Evolutionary conservation across 2,329 filamentous ascomycete species (phyloP).

Genomic region (Arachnomyces sp.): DNA sequence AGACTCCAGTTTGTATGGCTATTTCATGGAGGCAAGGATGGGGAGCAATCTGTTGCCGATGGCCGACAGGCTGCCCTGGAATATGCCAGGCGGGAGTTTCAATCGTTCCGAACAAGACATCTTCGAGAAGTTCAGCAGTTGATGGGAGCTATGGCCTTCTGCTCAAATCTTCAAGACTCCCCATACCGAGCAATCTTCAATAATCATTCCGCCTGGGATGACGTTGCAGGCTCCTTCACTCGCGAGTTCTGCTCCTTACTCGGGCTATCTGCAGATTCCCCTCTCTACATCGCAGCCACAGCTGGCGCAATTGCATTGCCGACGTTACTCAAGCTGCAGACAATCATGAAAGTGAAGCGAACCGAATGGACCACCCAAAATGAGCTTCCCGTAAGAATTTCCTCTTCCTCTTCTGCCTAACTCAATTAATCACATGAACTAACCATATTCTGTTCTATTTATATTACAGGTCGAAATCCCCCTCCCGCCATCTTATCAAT

Average conservation of each 20-base stretch:
- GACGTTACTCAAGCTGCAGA: constrained; percentile 76
- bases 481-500: constrained; percentile 57
- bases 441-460: constrained; percentile 3
- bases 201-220: constrained; percentile 66
- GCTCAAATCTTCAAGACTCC: constrained; percentile 62
- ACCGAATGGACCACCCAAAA: constrained; percentile 92
- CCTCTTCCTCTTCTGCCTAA: constrained; percentile 37
- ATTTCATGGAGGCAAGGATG: constrained; percentile 60
- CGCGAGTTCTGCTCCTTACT: constrained; percentile 90
- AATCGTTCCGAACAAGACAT: constrained; percentile 65
- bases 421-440: constrained; percentile 41
- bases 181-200: constrained; percentile 76
- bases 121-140: constrained; percentile 72
- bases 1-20: constrained; percentile 85
- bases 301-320: constrained; percentile 88
- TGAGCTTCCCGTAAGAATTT: constrained; percentile 73
- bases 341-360: constrained; percentile 76
- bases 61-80: constrained; percentile 50
- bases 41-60: constrained; percentile 32
- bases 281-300: constrained; percentile 84
- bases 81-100: constrained; percentile 70
- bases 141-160: constrained; percentile 70
- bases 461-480: constrained; percentile 52
- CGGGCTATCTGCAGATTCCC: constrained; percentile 81
- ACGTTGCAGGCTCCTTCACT: constrained; percentile 79